These are phyloP conservation scores for Dispira parvispora DNA, from an alignment of 192 early-diverging fungal species.

Conservation along the genomic window DNA sequence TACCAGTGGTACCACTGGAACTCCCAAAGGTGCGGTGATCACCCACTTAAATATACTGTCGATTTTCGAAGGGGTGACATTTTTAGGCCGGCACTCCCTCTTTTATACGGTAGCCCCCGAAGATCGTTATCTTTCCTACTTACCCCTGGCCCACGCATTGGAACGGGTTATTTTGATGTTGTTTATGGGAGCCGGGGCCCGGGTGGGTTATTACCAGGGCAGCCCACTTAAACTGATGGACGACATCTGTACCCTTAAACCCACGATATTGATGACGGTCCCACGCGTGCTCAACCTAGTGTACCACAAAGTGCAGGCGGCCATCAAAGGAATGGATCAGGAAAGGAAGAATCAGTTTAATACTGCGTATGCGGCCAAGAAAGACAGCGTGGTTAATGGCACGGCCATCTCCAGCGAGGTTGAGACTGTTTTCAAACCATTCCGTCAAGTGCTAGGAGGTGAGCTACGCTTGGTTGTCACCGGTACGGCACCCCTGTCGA, in stretches of 20 bases:
- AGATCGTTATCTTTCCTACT: conserved; percentile 45
- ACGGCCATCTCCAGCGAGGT: conserved; percentile 43
- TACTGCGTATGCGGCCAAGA: conserved; percentile 41
- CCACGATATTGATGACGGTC: conserved; percentile 77
- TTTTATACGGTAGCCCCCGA: not conserved
- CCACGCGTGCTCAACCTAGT: conserved; percentile 88
- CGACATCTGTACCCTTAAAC: conserved; percentile 65
- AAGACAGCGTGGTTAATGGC: conserved; percentile 34
- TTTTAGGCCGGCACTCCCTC: not conserved
- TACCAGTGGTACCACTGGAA: conserved; percentile 75
- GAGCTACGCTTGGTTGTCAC: conserved; percentile 42
- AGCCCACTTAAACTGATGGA: conserved; percentile 56
- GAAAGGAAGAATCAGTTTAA: conserved; percentile 43
- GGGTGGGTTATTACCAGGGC: conserved; percentile 58
- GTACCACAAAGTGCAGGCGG: conserved; percentile 57
- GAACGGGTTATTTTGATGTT: conserved; percentile 45
- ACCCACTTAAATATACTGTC: conserved; percentile 52
- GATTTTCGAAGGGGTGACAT: conserved; percentile 21
- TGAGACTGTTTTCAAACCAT: conserved; percentile 81
- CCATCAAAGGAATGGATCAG: conserved; percentile 39
- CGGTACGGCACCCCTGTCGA: conserved; percentile 50
- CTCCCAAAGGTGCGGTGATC: conserved; percentile 59
- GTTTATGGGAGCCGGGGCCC: conserved; percentile 39
- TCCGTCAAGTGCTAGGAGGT: conserved; percentile 64
- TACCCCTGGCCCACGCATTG: conserved; percentile 89